Conservation (phyloP, 1,139 yeast genomes). For the Candida sp. region DNA sequence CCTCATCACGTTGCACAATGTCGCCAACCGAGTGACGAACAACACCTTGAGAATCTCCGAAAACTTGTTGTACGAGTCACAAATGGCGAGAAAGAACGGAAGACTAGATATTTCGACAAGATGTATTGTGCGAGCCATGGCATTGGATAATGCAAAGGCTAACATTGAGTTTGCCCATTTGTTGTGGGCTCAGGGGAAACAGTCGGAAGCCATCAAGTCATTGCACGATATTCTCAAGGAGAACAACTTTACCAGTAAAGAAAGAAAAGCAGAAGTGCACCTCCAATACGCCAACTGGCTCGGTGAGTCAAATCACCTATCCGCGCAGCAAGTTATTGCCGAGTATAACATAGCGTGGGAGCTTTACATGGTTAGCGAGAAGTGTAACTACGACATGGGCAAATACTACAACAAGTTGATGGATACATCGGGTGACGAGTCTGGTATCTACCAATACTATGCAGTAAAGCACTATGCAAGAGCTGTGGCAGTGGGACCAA, state of each 20-base stretch:
- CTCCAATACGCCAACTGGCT: conserved; percentile 89
- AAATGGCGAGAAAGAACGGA: conserved; percentile 68
- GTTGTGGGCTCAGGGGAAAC: conserved; percentile 91
- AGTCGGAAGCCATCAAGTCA: conserved; percentile 79
- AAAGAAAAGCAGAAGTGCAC: conserved; percentile 55
- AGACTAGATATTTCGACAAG: conserved; percentile 78
- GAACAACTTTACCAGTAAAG: conserved; percentile 15
- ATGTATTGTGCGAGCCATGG: conserved; percentile 71
- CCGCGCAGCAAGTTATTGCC: conserved; percentile 71
- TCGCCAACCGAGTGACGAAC: conserved; percentile 51
- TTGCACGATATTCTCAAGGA: conserved; percentile 47
- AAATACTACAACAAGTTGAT: conserved; percentile 77
- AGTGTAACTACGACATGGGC: conserved; percentile 82
- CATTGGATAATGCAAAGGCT: conserved; percentile 53
- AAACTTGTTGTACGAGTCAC: conserved; percentile 64
- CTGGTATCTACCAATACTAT: conserved; percentile 70
- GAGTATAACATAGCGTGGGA: conserved; percentile 68
- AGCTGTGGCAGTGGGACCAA: conserved; percentile 72
- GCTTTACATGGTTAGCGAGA: conserved; percentile 71
- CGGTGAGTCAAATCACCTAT: conserved; percentile 84
- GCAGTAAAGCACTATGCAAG: conserved; percentile 68
- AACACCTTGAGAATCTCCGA: conserved; percentile 37
- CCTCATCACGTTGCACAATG: conserved; percentile 59
- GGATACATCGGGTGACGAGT: conserved; percentile 56
- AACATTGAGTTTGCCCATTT: conserved; percentile 84